A percentile compares a stretch with the other conserved stretches of the same genome.
Conservation (phyloP, 768 basidiomycete genomes). For the Mycena olivaceomarginata region DNA sequence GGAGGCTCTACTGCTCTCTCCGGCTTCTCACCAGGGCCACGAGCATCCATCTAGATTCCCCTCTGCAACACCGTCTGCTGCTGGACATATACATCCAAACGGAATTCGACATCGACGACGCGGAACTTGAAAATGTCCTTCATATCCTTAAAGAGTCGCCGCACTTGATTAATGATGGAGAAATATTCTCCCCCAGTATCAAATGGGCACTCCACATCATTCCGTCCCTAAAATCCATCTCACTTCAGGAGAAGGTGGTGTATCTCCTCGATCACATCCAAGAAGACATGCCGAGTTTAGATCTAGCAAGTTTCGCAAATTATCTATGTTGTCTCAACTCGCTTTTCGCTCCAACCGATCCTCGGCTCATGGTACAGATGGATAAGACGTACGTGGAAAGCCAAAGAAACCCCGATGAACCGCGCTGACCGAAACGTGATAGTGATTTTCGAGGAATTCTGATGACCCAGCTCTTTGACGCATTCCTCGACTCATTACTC, state of each 20-base stretch:
- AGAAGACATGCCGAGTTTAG: neutral
- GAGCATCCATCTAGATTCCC: neutral
- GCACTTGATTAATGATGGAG: neutral
- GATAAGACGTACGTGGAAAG: conserved; percentile 1
- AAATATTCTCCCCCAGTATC: neutral
- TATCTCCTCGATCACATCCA: conserved; percentile 6
- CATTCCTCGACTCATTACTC: neutral
- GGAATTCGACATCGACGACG: neutral
- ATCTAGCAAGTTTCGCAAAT: neutral
- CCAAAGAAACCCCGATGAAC: neutral
- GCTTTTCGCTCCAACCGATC: neutral
- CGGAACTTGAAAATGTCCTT: neutral
- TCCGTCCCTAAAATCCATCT: neutral
- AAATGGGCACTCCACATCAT: conserved; percentile 1
- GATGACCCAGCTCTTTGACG: conserved; percentile 3
- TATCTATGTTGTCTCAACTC: conserved; percentile 14
- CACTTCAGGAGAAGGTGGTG: neutral
- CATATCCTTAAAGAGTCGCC: neutral
- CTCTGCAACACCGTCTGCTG: neutral
- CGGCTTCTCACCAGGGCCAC: neutral
- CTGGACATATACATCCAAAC: neutral
- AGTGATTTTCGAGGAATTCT: neutral
- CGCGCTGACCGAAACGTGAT: neutral
- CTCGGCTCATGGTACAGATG: neutral
- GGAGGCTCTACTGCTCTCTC: conserved; percentile 4